Evolutionary conservation across 2,329 filamentous ascomycete species (phyloP), one percentile per base, ranked within the genome.

Genomic region (Hypoxylon sp.): DNA sequence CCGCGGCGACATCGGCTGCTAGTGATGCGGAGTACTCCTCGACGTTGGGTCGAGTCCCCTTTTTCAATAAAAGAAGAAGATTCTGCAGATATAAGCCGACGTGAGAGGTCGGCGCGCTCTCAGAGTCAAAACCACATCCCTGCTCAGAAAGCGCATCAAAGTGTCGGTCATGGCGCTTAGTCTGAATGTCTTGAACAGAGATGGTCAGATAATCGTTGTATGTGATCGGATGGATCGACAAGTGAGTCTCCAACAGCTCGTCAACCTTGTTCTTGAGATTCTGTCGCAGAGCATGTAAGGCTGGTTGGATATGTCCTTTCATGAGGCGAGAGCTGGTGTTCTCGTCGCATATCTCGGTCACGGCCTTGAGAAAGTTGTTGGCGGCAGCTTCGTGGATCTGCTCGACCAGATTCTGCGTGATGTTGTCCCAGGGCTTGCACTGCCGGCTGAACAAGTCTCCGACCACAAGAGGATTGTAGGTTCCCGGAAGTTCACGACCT

Each of bases 391-490:
- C 68, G n/a, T 71, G 68, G 24, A 73, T 71, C 15, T 64, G 56
- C 48, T 72, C 67, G 20, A 73, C 67, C 4, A 72, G 52, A 6
- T 68, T 69, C 46, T 69, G 69, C 6, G 72, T 68, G 51, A 73
- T 72, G 1, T 32, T 20, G 24, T 71, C 64, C 72, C 72, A 73
- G 15, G 71, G 72, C 13, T 72, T 71, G 57, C 70, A 72, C 50
- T 73, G 72, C 15, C 67, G 65, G 34, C 65, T 65, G 44, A 73
- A 73, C 20, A 73, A 15, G 20, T 73, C 70, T 3, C 64, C 66
- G 2, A 73, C 69, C 13, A 73, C 71, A 0, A 72, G 48, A 6
- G 72, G 72, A 17, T 73, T 73, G 39, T 58, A 73, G n/a, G 71
- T 71, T 11, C 71, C 72, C 1, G 72, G 70, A 8, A 73, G 69